phyloP scores from a whole-genome alignment of 768 basidiomycete species.

The Lyophyllum decastes region DNA sequence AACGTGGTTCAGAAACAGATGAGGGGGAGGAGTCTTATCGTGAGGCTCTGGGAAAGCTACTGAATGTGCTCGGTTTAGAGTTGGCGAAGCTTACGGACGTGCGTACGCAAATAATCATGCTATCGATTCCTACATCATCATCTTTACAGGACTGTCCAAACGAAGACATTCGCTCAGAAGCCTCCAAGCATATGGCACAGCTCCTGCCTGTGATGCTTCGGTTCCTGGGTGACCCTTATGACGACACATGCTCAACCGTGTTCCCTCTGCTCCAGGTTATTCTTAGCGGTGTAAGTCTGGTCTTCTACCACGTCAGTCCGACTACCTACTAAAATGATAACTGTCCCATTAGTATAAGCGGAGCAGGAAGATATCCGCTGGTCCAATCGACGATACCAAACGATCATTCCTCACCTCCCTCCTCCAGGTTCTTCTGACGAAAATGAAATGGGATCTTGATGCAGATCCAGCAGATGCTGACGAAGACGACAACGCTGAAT shows the following conservation, averaged over 20 bases:
- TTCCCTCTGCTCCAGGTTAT: conserved; percentile 79
- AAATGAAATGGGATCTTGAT: conserved; percentile 89
- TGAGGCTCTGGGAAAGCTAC: conserved; percentile 81
- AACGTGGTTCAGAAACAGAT: conserved; percentile 70
- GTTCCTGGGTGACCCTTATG: conserved; percentile 88
- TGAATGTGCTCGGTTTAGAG: conserved; percentile 83
- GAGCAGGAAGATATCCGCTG: conserved; percentile 57
- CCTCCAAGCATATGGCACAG: conserved; percentile 61
- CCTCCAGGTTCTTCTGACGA: conserved; percentile 76
- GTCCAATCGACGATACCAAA: conserved; percentile 63
- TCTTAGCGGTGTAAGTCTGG: conserved; percentile 68
- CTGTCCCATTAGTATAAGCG: conserved; percentile 87
- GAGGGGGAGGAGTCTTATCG: conserved; percentile 89
- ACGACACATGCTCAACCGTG: conserved; percentile 85
- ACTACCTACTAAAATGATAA: neutral
- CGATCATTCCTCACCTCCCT: conserved; percentile 78
- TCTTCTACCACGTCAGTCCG: neutral
- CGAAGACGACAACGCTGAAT: conserved; percentile 82
- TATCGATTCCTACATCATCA: neutral
- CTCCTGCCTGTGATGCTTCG: conserved; percentile 81
- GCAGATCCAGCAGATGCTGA: conserved; percentile 82
- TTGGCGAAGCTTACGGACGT: conserved; percentile 85
- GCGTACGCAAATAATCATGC: conserved; percentile 27
- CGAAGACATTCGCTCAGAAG: conserved; percentile 64
- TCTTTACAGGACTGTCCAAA: conserved; percentile 55